Evolutionary conservation across 169 alveolate species (phyloP), one percentile per base, ranked within the genome.

Genomic region (Plasmodium cynomolgi): DNA sequence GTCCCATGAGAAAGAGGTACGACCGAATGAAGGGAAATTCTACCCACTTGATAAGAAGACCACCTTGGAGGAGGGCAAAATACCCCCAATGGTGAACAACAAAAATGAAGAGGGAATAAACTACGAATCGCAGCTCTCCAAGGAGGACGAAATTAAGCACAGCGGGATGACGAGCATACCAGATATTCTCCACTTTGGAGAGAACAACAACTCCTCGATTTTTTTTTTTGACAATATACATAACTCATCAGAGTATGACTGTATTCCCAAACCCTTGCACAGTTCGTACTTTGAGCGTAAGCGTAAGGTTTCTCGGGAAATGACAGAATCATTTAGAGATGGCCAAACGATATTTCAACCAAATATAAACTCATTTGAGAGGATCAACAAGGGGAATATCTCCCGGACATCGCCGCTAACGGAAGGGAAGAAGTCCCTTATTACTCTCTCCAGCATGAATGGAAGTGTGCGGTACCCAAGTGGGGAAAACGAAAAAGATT

Each of bases 181-280:
- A 29, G 93, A 86, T 3, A 54, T 86, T 9, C 39, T 86, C 26
- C 77, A 58, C 44, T 86, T 86, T 9, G 80, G 50, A 6, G 44
- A 34, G 26, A 41, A 86, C 31, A 86, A 85, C 23, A 85, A 86
- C 33, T 31, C 84, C 3, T n/a, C 84, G 23, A 62, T 86, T 77
- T 56, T 86, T 86, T 86, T 50, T 86, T 86, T 86, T 50, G 93
- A 86, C 41, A 86, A 86, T 17, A 54, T 86, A 26, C 33, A 86
- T 79, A 86, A 86, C 68, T 86, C 92, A 26, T 39, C 68, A 26
- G 92, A 74, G 58, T 34, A 85, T 75, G 77, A 44, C 31, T 29
- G 37, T 13, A 85, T 75, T 41, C 86, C 73, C 17, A 86, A 77
- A 9, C 73, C 93, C 7, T 9, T 86, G 41, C 84, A 86, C 44